phyloP scores from a whole-genome alignment of 805 yeast species.

The Saccharomycopsis oosterbeekiorum region DNA sequence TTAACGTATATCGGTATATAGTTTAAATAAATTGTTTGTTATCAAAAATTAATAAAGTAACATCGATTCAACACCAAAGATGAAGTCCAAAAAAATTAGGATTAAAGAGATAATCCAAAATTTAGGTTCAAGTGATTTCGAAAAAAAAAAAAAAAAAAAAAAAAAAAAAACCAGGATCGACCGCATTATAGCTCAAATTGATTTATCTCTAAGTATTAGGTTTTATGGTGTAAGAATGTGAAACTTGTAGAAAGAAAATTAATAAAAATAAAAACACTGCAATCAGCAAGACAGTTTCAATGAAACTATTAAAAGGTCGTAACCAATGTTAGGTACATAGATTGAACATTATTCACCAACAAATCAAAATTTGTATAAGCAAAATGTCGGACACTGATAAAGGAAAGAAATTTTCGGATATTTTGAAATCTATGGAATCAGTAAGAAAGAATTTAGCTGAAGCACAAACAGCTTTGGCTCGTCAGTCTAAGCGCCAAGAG shows the following conservation, averaged over 20 bases:
- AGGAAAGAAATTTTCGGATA: not conserved
- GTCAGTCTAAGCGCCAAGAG: not conserved
- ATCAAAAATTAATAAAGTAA: no score
- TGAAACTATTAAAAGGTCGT: no score
- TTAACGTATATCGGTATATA: no score
- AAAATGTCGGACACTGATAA: not conserved
- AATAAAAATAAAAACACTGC: not conserved
- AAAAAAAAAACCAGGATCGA: not conserved
- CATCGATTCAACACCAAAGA: not conserved
- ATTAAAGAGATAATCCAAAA: not conserved
- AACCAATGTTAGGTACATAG: no score
- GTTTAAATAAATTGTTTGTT: no score
- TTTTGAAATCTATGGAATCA: not conserved
- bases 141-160: not conserved
- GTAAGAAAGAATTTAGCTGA: not conserved
- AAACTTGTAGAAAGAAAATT: not conserved
- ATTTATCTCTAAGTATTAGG: no score
- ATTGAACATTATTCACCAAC: not conserved
- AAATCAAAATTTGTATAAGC: not conserved
- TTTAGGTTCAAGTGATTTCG: not conserved
- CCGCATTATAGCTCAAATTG: no score
- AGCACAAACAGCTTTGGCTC: not conserved
- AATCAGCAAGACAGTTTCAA: not conserved
- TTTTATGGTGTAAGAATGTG: not conserved
- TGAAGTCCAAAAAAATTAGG: not conserved